Evolutionary conservation across 2,329 filamentous ascomycete genomes (phyloP).

Genomic region (Aspergillus sp.): DNA sequence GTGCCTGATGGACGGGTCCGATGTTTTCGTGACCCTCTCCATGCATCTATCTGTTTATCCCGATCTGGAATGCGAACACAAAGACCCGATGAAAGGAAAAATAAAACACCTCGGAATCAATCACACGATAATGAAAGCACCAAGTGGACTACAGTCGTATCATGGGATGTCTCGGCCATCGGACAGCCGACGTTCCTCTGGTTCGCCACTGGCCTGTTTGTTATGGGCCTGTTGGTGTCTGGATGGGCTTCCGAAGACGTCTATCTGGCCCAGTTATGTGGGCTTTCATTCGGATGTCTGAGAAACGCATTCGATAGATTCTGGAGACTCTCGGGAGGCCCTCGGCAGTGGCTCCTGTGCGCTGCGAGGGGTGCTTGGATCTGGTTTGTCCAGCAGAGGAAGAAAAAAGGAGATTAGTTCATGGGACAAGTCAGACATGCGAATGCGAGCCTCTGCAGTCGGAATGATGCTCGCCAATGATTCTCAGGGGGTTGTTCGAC

Average conservation of each 20-base stretch:
- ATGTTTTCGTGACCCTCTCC: neutral
- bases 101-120: neutral
- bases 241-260: slow-evolving; percentile 5
- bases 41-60: no score
- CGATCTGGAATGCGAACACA: neutral
- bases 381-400: neutral
- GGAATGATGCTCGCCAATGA: neutral
- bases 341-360: neutral
- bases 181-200: neutral
- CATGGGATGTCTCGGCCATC: neutral
- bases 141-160: neutral
- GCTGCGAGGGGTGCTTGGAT: neutral
- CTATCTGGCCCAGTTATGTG: neutral
- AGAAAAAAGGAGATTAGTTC: neutral
- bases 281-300: neutral
- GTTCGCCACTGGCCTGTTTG: no score
- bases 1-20: neutral
- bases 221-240: no score
- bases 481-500: neutral
- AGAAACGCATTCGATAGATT: neutral
- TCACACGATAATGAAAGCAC: neutral
- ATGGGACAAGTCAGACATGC: no score
- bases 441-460: neutral
- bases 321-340: neutral
- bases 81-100: neutral